Evolutionary conservation across 495 filamentous ascomycete genomes (phyloP).

Genomic region (Niebla homalea): DNA sequence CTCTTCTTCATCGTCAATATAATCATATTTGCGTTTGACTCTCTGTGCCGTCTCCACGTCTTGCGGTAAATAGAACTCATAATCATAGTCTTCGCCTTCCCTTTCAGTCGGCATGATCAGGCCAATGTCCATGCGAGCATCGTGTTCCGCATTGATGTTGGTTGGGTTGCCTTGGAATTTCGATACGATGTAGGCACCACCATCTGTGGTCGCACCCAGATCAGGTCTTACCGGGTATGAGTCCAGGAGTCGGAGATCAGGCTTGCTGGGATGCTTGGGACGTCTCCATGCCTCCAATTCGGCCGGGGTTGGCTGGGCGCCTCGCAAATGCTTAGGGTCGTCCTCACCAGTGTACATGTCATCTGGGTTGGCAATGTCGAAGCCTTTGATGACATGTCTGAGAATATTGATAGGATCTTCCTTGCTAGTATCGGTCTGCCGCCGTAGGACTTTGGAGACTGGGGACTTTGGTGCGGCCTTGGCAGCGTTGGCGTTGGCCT

Average conservation of each 20-base stretch:
- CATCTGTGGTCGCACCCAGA: constrained; percentile 76
- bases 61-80: constrained; percentile 66
- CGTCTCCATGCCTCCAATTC: constrained; percentile 56
- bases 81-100: constrained; percentile 39
- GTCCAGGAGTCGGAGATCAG: constrained; percentile 63
- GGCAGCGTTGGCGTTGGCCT: constrained; percentile 24
- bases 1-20: constrained; percentile 55
- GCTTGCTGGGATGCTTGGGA: constrained; percentile 71
- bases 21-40: constrained; percentile 62
- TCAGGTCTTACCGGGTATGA: constrained; percentile 77
- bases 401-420: constrained; percentile 77
- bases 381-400: constrained; percentile 69
- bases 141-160: constrained; percentile 43
- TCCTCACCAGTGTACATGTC: constrained; percentile 46
- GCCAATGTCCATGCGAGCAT: constrained; percentile 67
- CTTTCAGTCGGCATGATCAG: constrained; percentile 55
- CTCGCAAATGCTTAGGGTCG: constrained; percentile 33
- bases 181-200: constrained; percentile 70
- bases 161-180: constrained; percentile 82
- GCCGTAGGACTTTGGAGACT: constrained; percentile 26
- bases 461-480: constrained; percentile 27
- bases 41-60: constrained; percentile 39
- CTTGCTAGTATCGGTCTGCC: constrained; percentile 34
- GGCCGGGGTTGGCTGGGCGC: constrained; percentile 39
- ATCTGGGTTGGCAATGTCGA: constrained; percentile 63